Conservation (phyloP, 2,329 filamentous ascomycete species). For the Pseudocercospora pini-densiflorae region DNA sequence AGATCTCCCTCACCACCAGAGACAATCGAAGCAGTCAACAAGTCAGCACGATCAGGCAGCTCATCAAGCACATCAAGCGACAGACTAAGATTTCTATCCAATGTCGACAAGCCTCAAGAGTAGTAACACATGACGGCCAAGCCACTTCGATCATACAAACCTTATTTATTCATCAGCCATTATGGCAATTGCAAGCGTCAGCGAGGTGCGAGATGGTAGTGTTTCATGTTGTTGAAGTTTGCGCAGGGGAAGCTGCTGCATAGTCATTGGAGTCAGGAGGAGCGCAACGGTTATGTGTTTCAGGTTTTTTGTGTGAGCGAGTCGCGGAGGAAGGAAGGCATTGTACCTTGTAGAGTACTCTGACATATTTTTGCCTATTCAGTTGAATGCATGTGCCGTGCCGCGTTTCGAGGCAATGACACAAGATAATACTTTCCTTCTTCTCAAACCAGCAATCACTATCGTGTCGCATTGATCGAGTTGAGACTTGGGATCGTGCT, state of each 20-base stretch:
- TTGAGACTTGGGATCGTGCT: background rate
- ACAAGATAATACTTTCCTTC: background rate
- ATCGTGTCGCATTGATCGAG: background rate
- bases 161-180: background rate
- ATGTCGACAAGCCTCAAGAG: conserved; percentile 19
- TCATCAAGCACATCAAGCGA: conserved; percentile 23
- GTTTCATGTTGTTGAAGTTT: background rate
- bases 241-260: too few relatives aligned
- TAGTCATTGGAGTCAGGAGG: background rate
- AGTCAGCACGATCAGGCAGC: conserved; percentile 27
- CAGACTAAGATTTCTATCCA: conserved; percentile 21
- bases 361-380: background rate
- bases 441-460: background rate
- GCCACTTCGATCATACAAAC: background rate
- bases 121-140: background rate
- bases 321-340: background rate
- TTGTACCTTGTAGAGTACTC: background rate
- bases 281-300: background rate
- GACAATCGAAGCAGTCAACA: conserved; percentile 20
- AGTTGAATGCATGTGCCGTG: background rate
- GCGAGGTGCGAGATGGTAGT: background rate
- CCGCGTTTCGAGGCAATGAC: background rate
- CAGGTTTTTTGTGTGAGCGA: background rate
- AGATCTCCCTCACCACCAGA: conserved; percentile 5
- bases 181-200: background rate